These are phyloP conservation scores for Ceriops tagal DNA, from an alignment of 345 rosid genomes.

Conservation along the genomic window DNA sequence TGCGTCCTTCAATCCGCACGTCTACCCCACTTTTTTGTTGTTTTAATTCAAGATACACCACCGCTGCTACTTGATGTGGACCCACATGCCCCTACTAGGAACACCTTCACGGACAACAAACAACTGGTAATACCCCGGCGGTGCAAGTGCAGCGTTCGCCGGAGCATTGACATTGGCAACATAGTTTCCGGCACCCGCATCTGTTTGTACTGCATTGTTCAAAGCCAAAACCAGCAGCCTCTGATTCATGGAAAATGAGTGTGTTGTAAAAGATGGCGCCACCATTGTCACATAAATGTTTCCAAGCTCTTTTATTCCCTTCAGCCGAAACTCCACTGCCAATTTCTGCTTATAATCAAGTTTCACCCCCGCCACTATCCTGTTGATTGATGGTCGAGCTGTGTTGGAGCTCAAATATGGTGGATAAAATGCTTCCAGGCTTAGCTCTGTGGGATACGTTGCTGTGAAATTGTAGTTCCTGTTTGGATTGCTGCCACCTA, in stretches of 20 bases:
- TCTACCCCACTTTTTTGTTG: background rate
- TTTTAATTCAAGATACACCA: slow-evolving; percentile 3
- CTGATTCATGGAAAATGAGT: slow-evolving; percentile 46
- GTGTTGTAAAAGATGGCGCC: slow-evolving; percentile 48
- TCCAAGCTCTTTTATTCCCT: background rate
- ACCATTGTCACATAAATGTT: slow-evolving; percentile 39
- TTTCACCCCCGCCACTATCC: slow-evolving; percentile 11
- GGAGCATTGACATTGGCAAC: slow-evolving; percentile 22
- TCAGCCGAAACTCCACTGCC: slow-evolving; percentile 18
- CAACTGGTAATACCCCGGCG: slow-evolving; percentile 37
- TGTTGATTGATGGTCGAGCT: slow-evolving; percentile 12
- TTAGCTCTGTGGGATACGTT: slow-evolving; percentile 34
- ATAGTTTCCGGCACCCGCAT: slow-evolving; percentile 3
- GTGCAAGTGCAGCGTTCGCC: slow-evolving; percentile 32
- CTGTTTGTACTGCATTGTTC: background rate
- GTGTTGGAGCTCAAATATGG: slow-evolving; percentile 27
- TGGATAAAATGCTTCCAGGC: slow-evolving; percentile 46
- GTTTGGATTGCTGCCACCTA: slow-evolving; percentile 49
- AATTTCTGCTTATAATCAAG: slow-evolving; percentile 24
- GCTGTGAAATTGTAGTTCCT: slow-evolving; percentile 28
- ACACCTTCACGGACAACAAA: slow-evolving; percentile 35
- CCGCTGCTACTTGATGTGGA: slow-evolving; percentile 21
- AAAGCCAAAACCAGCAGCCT: slow-evolving; percentile 31
- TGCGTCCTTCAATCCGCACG: too few species aligned
- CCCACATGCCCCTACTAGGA: slow-evolving; percentile 40